Evolutionary conservation across 1,139 yeast genomes (phyloP), one percentile per base, ranked within the genome.

Genomic region (Scheffersomyces illinoinensis): DNA sequence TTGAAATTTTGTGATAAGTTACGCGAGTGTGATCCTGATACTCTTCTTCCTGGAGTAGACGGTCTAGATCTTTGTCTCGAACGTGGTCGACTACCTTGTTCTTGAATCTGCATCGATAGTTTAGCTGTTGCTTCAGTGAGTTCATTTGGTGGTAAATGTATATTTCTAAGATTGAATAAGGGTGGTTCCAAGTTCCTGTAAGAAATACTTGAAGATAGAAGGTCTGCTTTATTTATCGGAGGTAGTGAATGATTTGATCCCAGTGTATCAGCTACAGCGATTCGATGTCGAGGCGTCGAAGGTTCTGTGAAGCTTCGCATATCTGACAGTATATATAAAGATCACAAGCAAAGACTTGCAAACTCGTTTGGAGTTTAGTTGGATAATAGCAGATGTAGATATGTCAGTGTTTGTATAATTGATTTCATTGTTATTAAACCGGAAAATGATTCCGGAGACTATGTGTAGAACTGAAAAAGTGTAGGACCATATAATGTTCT

Each of bases 121-220:
- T 65, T 64, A 2, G 68, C 68, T 8, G 75, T 66, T 1, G 70
- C 63, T 5, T 67, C 65, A 4, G 71, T 69, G 19, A 75, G 64
- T 55, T 72, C 74, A 26, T 68, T 69, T 0, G 76, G 75, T 7
- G 78, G 78, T 21, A 75, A 66, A 49, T 62, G 71, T 48, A 48
- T 48, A 20, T 24, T 24, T 8, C 24, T 20, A 14, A 48, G 24
- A 24, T 24, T 48, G 51, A 48, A 48, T 17, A 21, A 14, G 5
- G 51, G 51, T 14, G 26, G 51, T 5, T 48, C 24, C 19, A 33
- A 33, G 4, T 8, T 33, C 12, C 43, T 33, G 17, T 33, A 12
- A 8, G 43, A 3, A 7, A 33, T 33, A 10, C 17, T 33, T 33
- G 43, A 33, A 8, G 43, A 12, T 33, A 33, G 4, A 10, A 33